phyloP scores from a whole-genome alignment of 73 alveolate genomes.

The Uronychia setigera region DNA sequence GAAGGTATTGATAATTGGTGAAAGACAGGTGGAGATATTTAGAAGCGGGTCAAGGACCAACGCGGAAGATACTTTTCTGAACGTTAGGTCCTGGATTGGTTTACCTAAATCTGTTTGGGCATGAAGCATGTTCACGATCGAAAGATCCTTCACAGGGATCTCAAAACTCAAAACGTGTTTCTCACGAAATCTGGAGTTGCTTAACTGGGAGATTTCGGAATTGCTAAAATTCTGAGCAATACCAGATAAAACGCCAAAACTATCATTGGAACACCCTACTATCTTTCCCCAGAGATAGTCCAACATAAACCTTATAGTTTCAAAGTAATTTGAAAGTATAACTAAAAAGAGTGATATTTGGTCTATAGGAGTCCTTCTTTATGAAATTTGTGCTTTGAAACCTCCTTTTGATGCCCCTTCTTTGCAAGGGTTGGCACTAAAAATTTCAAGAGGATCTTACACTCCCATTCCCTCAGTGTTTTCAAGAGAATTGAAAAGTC shows the following conservation, averaged over 20 bases:
- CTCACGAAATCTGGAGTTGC: conserved; percentile 54
- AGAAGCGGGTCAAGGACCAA: background rate
- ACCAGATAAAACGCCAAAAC: conserved; percentile 69
- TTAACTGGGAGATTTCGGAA: conserved; percentile 78
- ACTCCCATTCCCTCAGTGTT: conserved; percentile 66
- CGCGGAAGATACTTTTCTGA: background rate
- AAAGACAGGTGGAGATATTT: background rate
- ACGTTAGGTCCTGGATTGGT: background rate
- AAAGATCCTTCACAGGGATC: conserved; percentile 82
- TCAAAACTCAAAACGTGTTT: conserved; percentile 71
- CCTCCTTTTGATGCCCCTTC: conserved; percentile 89
- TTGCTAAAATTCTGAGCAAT: conserved; percentile 65
- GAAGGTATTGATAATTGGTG: no score
- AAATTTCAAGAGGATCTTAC: conserved; percentile 81
- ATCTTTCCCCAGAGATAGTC: conserved; percentile 80
- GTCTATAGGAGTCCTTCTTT: conserved; percentile 80
- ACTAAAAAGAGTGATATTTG: conserved; percentile 66
- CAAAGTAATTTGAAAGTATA: conserved; percentile 6
- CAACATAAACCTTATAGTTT: conserved; percentile 68
- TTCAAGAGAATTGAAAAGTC: conserved; percentile 58
- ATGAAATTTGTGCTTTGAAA: conserved; percentile 80
- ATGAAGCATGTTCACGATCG: conserved; percentile 51
- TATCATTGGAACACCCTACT: conserved; percentile 81
- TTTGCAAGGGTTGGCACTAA: conserved; percentile 78
- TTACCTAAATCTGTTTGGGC: background rate